These are phyloP conservation scores for Diversispora epigaea DNA, from an alignment of 192 early-diverging fungal species.

Conservation along the genomic window DNA sequence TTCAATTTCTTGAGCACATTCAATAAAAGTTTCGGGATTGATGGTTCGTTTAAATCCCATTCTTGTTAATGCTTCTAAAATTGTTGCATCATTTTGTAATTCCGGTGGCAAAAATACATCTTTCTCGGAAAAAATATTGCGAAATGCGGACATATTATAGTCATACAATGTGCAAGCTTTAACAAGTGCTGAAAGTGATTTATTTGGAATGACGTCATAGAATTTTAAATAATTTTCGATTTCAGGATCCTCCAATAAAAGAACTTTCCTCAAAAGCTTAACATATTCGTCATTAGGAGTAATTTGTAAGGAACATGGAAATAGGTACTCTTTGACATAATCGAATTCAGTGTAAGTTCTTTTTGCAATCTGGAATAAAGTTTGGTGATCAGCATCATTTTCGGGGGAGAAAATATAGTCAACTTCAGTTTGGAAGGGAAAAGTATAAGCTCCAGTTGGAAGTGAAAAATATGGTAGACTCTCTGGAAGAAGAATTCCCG, in stretches of 20 bases:
- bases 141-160: neutral
- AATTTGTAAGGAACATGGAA: neutral
- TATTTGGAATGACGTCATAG: neutral
- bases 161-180: slow-evolving; percentile 4
- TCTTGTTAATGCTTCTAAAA: neutral
- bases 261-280: neutral
- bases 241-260: neutral
- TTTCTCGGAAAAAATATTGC: neutral
- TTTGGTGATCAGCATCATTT: neutral
- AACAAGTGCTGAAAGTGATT: neutral
- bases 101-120: neutral
- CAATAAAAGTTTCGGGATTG: neutral
- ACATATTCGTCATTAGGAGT: neutral
- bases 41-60: neutral
- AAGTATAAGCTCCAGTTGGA: no score
- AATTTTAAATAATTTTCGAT: neutral
- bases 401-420: neutral
- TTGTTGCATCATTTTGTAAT: neutral
- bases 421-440: neutral
- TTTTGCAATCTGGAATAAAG: neutral
- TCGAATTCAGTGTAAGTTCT: neutral
- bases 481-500: neutral
- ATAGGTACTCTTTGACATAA: neutral
- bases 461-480: neutral
- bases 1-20: slow-evolving; percentile 6